These are phyloP conservation scores for Ceratocystis smalleyi DNA, from an alignment of 2,329 filamentous ascomycete species.

Conservation along the genomic window DNA sequence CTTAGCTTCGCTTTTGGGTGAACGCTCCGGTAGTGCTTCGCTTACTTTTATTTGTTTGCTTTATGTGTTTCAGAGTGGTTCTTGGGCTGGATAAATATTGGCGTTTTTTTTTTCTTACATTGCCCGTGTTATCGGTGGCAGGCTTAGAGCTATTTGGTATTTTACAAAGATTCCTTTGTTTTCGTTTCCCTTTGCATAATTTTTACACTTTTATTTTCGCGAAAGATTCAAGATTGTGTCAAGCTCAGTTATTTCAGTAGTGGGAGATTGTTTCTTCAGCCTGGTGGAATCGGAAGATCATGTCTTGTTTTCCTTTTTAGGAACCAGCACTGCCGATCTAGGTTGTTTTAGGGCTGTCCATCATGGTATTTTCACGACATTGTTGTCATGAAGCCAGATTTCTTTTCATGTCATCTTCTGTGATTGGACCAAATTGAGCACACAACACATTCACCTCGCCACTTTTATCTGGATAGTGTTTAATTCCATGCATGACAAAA, in stretches of 20 bases:
- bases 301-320: not conserved
- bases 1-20: not conserved
- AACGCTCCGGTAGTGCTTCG: not conserved
- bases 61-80: not conserved
- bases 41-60: constrained; percentile 6
- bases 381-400: too few species aligned
- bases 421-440: not conserved
- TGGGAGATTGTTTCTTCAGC: not conserved
- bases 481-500: not conserved
- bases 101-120: not conserved
- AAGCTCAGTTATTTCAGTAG: not conserved
- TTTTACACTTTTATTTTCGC: not conserved
- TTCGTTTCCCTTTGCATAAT: not conserved
- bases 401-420: not conserved
- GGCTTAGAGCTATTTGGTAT: not conserved
- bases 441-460: not conserved
- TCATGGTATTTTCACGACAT: not conserved
- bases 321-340: not conserved
- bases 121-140: not conserved
- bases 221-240: not conserved
- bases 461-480: not conserved
- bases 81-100: constrained; percentile 4
- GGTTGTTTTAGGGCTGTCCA: not conserved
- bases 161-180: not conserved
- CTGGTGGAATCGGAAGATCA: not conserved